Evolutionary conservation across 768 basidiomycete genomes (phyloP).

Genomic region (Lactifluus pinguis): DNA sequence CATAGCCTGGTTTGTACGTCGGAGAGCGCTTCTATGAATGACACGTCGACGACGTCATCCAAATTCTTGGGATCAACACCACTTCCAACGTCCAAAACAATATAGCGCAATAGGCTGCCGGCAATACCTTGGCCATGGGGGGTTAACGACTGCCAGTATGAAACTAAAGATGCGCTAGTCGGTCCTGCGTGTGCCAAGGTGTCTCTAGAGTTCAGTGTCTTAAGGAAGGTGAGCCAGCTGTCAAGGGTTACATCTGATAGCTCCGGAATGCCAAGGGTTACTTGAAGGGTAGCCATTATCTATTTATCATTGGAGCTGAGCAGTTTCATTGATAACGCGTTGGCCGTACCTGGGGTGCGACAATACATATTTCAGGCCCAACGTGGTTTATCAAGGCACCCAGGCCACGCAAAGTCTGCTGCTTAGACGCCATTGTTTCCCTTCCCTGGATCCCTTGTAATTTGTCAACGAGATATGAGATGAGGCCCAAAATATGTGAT

Average conservation of each 20-base stretch:
- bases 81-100: conserved; percentile 55
- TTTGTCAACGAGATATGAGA: conserved; percentile 77
- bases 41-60: conserved; percentile 74
- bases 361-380: conserved; percentile 60
- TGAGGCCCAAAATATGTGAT: conserved; percentile 72
- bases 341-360: conserved; percentile 72
- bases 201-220: conserved; percentile 55
- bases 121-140: conserved; percentile 44
- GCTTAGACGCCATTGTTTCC: conserved; percentile 57
- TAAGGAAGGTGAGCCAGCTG: conserved; percentile 74
- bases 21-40: conserved; percentile 56
- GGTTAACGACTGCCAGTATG: conserved; percentile 64
- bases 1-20: conserved; percentile 36
- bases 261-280: conserved; percentile 65
- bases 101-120: conserved; percentile 51
- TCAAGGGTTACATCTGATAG: conserved; percentile 71
- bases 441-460: conserved; percentile 79
- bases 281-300: conserved; percentile 96
- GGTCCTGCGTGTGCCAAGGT: conserved; percentile 78
- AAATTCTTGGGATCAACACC: conserved; percentile 43
- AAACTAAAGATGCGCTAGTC: conserved; percentile 77
- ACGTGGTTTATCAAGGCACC: conserved; percentile 63
- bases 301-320: conserved; percentile 27
- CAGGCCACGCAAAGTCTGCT: conserved; percentile 69
- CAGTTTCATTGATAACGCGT: background rate